Percentiles rank a stretch among this genome's conserved stretches.
Evolutionary conservation across 2,329 filamentous ascomycete species (phyloP).

Genomic region (Exophiala phaeomuriformis): DNA sequence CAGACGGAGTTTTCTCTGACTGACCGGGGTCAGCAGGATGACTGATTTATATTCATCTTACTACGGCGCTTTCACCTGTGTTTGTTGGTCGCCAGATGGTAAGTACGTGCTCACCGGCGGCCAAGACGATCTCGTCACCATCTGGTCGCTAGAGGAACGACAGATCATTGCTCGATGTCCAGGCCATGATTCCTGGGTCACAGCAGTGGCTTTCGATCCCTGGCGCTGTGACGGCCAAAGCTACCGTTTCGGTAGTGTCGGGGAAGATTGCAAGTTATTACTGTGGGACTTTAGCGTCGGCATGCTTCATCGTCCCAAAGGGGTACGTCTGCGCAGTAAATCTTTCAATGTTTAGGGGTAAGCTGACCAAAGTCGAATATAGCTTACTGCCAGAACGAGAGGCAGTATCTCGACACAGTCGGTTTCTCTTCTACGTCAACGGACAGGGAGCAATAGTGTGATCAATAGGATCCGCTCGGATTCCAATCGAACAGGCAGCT

Average conservation of each 20-base stretch:
- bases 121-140: slow-evolving; percentile 91
- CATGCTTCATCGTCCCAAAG: slow-evolving; percentile 88
- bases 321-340: slow-evolving; percentile 48
- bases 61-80: slow-evolving; percentile 85
- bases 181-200: slow-evolving; percentile 94
- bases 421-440: slow-evolving; percentile 46
- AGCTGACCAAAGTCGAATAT: not conserved
- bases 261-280: slow-evolving; percentile 82
- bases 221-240: slow-evolving; percentile 95
- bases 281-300: slow-evolving; percentile 97
- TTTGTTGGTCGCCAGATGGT: slow-evolving; percentile 95
- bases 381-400: slow-evolving; percentile 32
- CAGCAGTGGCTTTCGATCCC: slow-evolving; percentile 85
- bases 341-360: no score
- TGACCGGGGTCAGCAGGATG: slow-evolving; percentile 12
- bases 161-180: slow-evolving; percentile 85
- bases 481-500: slow-evolving; percentile 48
- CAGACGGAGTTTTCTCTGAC: slow-evolving; percentile 1
- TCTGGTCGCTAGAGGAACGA: slow-evolving; percentile 83
- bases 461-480: slow-evolving; percentile 59
- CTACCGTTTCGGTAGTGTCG: slow-evolving; percentile 92
- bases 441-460: slow-evolving; percentile 55
- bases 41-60: slow-evolving; percentile 63
- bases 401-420: slow-evolving; percentile 44
- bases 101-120: slow-evolving; percentile 93